phyloP scores from a whole-genome alignment of 306 rosid species.

The Chamaecrista fasciculata region DNA sequence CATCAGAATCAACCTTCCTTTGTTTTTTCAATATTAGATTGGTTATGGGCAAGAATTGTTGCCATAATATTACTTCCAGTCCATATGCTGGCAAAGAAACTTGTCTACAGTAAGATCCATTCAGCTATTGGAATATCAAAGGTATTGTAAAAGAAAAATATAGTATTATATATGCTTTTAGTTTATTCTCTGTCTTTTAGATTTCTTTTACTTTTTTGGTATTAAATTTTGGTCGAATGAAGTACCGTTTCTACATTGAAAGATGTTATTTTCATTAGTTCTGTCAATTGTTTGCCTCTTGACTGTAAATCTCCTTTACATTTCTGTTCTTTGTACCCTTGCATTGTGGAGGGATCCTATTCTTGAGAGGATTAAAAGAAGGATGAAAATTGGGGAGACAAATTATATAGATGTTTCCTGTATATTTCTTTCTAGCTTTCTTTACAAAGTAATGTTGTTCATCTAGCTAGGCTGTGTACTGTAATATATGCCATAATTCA shows the following conservation, averaged over 20 bases:
- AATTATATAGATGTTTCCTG: neutral
- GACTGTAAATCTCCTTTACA: neutral
- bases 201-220: neutral
- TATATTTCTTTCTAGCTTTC: neutral
- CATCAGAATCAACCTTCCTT: conserved; percentile 54
- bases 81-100: conserved; percentile 73
- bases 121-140: conserved; percentile 72
- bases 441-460: neutral
- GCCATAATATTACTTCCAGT: conserved; percentile 71
- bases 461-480: conserved; percentile 9
- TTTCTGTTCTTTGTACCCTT: neutral
- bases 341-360: conserved; percentile 4
- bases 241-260: conserved; percentile 15
- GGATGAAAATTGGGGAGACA: neutral
- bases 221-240: neutral
- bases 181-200: conserved; percentile 3
- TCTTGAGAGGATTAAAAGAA: neutral
- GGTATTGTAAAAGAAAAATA: conserved; percentile 35
- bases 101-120: conserved; percentile 76
- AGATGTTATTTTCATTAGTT: neutral
- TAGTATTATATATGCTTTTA: neutral
- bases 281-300: conserved; percentile 3
- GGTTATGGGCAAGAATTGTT: conserved; percentile 75
- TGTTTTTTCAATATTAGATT: conserved; percentile 59
- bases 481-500: conserved; percentile 7